phyloP scores from a whole-genome alignment of 2,329 filamentous ascomycete species.

The Neopestalotiopsis rosae region DNA sequence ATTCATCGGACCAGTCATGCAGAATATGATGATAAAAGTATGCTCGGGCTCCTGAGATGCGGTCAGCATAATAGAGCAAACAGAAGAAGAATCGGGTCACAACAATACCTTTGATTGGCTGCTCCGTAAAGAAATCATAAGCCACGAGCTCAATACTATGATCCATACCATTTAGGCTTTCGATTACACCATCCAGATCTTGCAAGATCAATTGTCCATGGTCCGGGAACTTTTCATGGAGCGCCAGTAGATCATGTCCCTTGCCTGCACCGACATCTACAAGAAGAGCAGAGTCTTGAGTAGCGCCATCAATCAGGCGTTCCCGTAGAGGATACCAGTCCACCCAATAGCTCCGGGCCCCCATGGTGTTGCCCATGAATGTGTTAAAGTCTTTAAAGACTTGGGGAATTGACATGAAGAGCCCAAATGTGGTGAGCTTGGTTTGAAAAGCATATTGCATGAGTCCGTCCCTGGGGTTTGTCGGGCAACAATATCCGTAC shows the following conservation, averaged over 20 bases:
- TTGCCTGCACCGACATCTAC: slow-evolving; percentile 49
- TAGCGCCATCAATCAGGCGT: slow-evolving; percentile 30
- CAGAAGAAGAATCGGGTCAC: not conserved
- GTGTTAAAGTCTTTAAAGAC: slow-evolving; percentile 31
- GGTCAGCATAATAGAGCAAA: not conserved
- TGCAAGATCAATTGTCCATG: slow-evolving; percentile 38
- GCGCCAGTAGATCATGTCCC: slow-evolving; percentile 43
- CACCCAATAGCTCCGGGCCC: slow-evolving; percentile 29
- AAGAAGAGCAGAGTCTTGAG: slow-evolving; percentile 29
- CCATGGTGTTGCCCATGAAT: slow-evolving; percentile 36
- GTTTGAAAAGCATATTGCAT: slow-evolving; percentile 35
- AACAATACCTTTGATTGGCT: not conserved
- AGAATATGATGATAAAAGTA: slow-evolving; percentile 5
- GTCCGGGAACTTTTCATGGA: not conserved
- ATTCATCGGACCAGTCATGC: slow-evolving; percentile 8
- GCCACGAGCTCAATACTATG: not conserved
- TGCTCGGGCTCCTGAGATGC: not conserved
- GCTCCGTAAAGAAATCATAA: slow-evolving; percentile 4
- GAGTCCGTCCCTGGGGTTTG: slow-evolving; percentile 29
- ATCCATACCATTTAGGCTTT: not conserved
- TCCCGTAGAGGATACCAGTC: slow-evolving; percentile 35
- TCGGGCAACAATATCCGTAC: slow-evolving; percentile 30
- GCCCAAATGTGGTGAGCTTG: slow-evolving; percentile 29
- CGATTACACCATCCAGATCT: slow-evolving; percentile 32
- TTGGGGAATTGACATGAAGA: slow-evolving; percentile 26